Percentiles rank a stretch among this genome's conserved stretches.
Conservation (phyloP, 2,329 filamentous ascomycete genomes). For the Lecanicillium sp. region DNA sequence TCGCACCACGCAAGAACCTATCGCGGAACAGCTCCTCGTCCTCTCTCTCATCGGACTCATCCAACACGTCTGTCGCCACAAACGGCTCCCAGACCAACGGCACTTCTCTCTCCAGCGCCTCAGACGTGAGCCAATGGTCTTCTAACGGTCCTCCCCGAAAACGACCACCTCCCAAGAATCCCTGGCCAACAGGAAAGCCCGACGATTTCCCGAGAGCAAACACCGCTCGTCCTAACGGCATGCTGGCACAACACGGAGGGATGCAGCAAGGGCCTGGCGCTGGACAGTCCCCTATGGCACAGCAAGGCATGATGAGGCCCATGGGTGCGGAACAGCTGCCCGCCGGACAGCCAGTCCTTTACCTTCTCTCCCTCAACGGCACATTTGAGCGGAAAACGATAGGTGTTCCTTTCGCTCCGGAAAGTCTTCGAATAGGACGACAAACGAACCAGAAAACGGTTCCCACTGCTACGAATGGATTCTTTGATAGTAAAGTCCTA, state of each 20-base stretch:
- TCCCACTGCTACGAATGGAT: slow-evolving; percentile 84
- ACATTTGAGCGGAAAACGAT: slow-evolving; percentile 98
- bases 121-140: slow-evolving; percentile 43
- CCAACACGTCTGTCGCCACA: slow-evolving; percentile 55
- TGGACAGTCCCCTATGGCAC: slow-evolving; percentile 26
- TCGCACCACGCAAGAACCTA: slow-evolving; percentile 78
- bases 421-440: slow-evolving; percentile 86
- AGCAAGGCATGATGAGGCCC: slow-evolving; percentile 52
- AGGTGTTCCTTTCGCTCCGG: slow-evolving; percentile 84
- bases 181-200: slow-evolving; percentile 40
- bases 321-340: slow-evolving; percentile 49
- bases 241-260: slow-evolving; percentile 23
- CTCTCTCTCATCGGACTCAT: slow-evolving; percentile 62
- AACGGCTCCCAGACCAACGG: slow-evolving; percentile 56
- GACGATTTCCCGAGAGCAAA: slow-evolving; percentile 42
- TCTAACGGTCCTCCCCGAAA: slow-evolving; percentile 40
- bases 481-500: slow-evolving; percentile 95
- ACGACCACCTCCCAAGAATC: slow-evolving; percentile 39
- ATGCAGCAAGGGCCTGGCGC: slow-evolving; percentile 21
- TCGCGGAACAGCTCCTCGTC: slow-evolving; percentile 88
- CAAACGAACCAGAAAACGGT: slow-evolving; percentile 97
- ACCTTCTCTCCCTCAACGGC: slow-evolving; percentile 83
- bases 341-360: slow-evolving; percentile 67
- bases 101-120: slow-evolving; percentile 35
- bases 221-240: slow-evolving; percentile 35